These are phyloP conservation scores for Fraxinus sp. DNA, from an alignment of 305 asterid genomes.

Conservation along the genomic window DNA sequence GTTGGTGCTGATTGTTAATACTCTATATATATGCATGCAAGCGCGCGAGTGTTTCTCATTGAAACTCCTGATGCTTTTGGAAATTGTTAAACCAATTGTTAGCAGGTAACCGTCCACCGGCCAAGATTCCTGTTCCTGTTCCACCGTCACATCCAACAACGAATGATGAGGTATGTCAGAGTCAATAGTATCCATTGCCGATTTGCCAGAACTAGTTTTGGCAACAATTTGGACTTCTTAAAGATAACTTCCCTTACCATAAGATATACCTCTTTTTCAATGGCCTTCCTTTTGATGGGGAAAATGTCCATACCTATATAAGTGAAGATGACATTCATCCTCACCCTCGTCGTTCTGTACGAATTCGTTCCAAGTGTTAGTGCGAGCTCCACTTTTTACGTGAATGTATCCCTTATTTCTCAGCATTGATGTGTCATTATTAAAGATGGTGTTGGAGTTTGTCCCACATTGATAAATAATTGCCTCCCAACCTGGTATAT, in stretches of 20 bases:
- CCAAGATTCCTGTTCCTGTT: slow-evolving; percentile 93
- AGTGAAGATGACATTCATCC: not conserved
- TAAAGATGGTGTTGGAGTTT: not conserved
- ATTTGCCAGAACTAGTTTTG: not conserved
- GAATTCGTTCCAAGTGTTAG: too few relatives aligned
- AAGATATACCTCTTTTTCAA: not conserved
- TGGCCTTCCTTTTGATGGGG: not conserved
- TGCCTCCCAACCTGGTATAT: not conserved
- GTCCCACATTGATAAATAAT: not conserved
- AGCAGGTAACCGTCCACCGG: slow-evolving; percentile 81
- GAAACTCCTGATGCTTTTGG: not conserved
- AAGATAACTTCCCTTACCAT: not conserved
- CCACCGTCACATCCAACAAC: slow-evolving; percentile 59
- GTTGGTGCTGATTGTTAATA: slow-evolving; percentile 82
- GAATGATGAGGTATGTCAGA: slow-evolving; percentile 62
- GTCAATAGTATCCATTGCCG: not conserved
- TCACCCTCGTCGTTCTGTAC: not conserved
- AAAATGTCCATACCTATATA: not conserved
- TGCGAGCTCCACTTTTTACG: not conserved
- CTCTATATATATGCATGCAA: slow-evolving; percentile 15
- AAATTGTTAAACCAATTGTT: not conserved
- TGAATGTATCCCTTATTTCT: not conserved
- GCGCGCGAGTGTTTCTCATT: not conserved
- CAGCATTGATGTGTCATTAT: not conserved
- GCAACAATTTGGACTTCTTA: not conserved